Percentiles rank a stretch among this genome's conserved stretches.
phyloP scores from a whole-genome alignment of 176 grass and related monocot genomes.

The Paspalum vaginatum region DNA sequence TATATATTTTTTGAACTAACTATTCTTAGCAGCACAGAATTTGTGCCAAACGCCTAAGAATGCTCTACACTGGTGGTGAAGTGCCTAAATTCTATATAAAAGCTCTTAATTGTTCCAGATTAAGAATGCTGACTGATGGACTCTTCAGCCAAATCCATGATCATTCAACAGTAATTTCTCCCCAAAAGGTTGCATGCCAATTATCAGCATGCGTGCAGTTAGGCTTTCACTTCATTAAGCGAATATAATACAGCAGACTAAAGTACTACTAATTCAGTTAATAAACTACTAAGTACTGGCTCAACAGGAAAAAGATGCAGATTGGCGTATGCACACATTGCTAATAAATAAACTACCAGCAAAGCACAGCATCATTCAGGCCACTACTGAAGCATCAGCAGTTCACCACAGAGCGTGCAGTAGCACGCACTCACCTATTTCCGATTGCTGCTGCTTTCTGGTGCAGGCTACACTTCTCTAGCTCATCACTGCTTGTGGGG shows the following conservation, averaged over 20 bases:
- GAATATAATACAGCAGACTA: slow-evolving; percentile 24
- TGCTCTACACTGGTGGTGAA: slow-evolving; percentile 21
- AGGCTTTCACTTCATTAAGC: slow-evolving; percentile 40
- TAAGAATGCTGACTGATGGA: slow-evolving; percentile 41
- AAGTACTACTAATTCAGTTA: slow-evolving; percentile 18
- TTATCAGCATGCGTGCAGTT: slow-evolving; percentile 27
- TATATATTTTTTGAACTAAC: slow-evolving; percentile 3
- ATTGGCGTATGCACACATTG: slow-evolving; percentile 37
- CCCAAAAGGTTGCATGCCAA: slow-evolving; percentile 12
- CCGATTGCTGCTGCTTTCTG: slow-evolving; percentile 12
- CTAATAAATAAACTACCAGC: slow-evolving; percentile 1
- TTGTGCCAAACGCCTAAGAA: slow-evolving; percentile 27
- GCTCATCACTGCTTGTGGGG: neutral
- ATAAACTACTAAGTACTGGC: slow-evolving; percentile 25
- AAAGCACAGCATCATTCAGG: slow-evolving; percentile 27
- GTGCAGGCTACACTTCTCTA: slow-evolving; percentile 6
- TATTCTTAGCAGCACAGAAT: slow-evolving; percentile 31
- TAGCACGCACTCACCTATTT: slow-evolving; percentile 14
- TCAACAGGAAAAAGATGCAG: slow-evolving; percentile 36
- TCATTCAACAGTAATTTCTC: slow-evolving; percentile 5
- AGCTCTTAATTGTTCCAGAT: neutral
- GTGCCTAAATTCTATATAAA: slow-evolving; percentile 32
- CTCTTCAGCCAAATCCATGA: slow-evolving; percentile 9
- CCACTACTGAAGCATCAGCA: slow-evolving; percentile 36
- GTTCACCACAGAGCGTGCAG: neutral